These are phyloP conservation scores for Forsythia suspensa DNA, from an alignment of 257 asterid species.

Conservation along the genomic window DNA sequence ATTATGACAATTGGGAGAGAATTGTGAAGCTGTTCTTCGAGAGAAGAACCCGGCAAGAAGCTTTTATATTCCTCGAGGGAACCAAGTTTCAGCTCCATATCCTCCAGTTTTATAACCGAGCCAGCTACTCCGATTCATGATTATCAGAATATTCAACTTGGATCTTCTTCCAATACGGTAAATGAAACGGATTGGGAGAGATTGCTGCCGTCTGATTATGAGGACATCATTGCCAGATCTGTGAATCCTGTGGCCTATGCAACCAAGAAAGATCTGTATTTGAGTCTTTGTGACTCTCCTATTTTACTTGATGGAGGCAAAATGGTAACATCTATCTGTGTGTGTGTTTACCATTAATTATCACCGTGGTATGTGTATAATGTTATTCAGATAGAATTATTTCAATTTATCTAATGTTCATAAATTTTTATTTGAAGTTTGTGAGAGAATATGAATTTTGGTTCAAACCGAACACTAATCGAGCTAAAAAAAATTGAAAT, in stretches of 20 bases:
- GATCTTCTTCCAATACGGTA: background rate
- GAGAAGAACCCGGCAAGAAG: background rate
- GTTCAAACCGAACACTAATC: no score
- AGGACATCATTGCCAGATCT: conserved; percentile 28
- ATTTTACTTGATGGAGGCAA: conserved; percentile 38
- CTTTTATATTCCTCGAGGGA: background rate
- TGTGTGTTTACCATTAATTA: no score
- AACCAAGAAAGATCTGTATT: conserved; percentile 35
- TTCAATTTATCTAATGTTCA: no score
- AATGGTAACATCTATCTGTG: conserved; percentile 23
- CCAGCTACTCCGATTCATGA: conserved; percentile 2
- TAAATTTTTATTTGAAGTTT: no score
- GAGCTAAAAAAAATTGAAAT: no score
- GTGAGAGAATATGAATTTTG: no score
- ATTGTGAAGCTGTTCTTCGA: conserved; percentile 8
- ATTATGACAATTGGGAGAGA: conserved; percentile 29
- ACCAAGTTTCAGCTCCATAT: background rate
- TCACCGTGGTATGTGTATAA: no score
- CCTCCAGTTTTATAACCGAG: conserved; percentile 4
- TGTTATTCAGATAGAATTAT: no score
- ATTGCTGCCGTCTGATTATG: conserved; percentile 41
- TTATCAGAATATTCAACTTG: background rate
- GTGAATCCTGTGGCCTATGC: background rate
- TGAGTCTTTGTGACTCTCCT: conserved; percentile 33
- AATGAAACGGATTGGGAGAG: conserved; percentile 43